Evolutionary conservation across 371 early-diverging fungal genomes (phyloP).

Genomic region (Dichotomocladium elegans): DNA sequence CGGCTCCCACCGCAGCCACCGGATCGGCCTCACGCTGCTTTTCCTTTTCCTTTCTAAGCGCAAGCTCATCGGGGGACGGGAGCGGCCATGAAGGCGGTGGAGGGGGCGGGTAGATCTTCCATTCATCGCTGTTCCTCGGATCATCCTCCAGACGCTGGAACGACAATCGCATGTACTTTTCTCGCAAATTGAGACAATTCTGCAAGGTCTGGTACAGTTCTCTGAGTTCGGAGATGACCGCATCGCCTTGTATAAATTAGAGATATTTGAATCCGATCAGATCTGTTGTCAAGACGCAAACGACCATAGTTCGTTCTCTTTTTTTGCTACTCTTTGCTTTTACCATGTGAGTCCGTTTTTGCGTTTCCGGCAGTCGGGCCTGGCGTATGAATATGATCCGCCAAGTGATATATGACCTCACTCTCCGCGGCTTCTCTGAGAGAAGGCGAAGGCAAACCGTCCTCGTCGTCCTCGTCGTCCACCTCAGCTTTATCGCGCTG

Average conservation of each 20-base stretch:
- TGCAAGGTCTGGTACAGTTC: slow-evolving; percentile 54
- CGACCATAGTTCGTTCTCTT: too few species aligned
- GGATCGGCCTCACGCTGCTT: slow-evolving; percentile 49
- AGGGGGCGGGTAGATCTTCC: slow-evolving; percentile 89
- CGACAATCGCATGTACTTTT: slow-evolving; percentile 80
- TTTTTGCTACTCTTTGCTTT: neutral
- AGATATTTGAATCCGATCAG: neutral
- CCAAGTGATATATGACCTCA: too few species aligned
- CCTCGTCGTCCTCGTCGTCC: neutral
- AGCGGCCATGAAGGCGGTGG: slow-evolving; percentile 74
- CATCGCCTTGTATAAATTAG: slow-evolving; percentile 15
- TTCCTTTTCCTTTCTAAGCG: slow-evolving; percentile 37
- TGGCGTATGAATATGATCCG: too few species aligned
- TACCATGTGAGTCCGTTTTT: neutral
- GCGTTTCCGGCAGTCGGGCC: neutral
- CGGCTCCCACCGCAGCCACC: slow-evolving; percentile 45
- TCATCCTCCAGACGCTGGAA: slow-evolving; percentile 82
- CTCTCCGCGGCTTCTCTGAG: neutral
- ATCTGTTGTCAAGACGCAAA: too few species aligned
- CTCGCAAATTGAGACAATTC: slow-evolving; percentile 75
- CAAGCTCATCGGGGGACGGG: slow-evolving; percentile 40
- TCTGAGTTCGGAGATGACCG: slow-evolving; percentile 51
- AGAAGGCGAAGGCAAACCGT: neutral
- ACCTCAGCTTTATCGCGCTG: neutral
- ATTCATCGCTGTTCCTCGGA: slow-evolving; percentile 77